Evolutionary conservation across 176 grass and related monocot species (phyloP).

Genomic region (Triticum urartu): DNA sequence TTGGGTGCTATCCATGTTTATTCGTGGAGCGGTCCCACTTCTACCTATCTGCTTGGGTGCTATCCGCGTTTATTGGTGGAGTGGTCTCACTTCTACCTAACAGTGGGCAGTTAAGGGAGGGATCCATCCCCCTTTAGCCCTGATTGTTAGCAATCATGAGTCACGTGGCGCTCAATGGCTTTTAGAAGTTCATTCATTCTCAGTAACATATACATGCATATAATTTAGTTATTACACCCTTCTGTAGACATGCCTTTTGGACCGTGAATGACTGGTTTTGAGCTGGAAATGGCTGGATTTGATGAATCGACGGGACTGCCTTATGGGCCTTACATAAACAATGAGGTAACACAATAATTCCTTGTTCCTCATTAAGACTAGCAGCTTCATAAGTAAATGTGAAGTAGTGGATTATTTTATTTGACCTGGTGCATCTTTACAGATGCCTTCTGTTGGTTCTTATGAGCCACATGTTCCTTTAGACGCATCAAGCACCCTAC

Average conservation of each 20-base stretch:
- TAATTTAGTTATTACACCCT: too few species aligned
- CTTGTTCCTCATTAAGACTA: not conserved
- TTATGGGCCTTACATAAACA: conserved; percentile 56
- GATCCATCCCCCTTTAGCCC: too few species aligned
- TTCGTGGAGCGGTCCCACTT: too few species aligned
- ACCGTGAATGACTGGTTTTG: too few species aligned
- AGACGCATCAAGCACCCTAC: conserved; percentile 45
- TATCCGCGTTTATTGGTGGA: too few species aligned
- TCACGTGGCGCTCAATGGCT: not conserved
- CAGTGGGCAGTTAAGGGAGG: too few species aligned
- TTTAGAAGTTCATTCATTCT: not conserved
- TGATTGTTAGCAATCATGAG: not conserved
- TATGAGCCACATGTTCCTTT: not conserved
- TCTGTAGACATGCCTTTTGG: too few species aligned
- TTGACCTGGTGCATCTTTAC: conserved; percentile 1
- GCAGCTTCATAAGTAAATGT: not conserved
- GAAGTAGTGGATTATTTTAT: not conserved
- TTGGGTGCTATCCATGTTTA: too few species aligned
- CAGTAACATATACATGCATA: not conserved
- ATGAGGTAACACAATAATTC: conserved; percentile 48
- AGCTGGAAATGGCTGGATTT: too few species aligned
- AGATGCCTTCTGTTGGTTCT: conserved; percentile 39
- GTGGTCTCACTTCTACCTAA: too few species aligned
- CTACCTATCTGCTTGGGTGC: too few species aligned
- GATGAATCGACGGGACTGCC: not conserved